A percentile compares a stretch with the other conserved stretches of the same genome.
These are phyloP conservation scores for Beauveria sp. DNA, from an alignment of 2,329 filamentous ascomycete genomes.

Conservation along the genomic window DNA sequence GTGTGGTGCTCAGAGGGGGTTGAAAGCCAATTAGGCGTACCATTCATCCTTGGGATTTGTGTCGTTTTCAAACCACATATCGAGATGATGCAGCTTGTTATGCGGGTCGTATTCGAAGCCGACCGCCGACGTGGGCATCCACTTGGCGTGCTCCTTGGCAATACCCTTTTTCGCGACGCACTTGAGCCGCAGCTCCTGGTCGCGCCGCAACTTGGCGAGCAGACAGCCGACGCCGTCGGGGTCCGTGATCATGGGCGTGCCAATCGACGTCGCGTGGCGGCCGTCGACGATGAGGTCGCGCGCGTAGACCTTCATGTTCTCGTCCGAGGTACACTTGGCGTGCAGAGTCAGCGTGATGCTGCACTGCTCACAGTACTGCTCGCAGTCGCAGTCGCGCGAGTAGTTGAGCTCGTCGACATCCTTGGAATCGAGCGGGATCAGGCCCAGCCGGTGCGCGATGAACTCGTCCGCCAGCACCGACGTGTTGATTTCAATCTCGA, in stretches of 20 bases:
- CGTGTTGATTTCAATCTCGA: slow-evolving; percentile 87
- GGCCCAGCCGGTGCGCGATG: slow-evolving; percentile 82
- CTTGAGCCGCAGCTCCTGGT: slow-evolving; percentile 81
- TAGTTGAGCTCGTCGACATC: slow-evolving; percentile 78
- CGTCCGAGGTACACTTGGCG: slow-evolving; percentile 75
- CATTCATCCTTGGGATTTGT: slow-evolving; percentile 75
- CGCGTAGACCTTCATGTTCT: slow-evolving; percentile 91
- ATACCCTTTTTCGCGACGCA: slow-evolving; percentile 98
- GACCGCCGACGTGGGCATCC: slow-evolving; percentile 86
- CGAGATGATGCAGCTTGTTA: slow-evolving; percentile 87
- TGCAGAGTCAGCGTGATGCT: slow-evolving; percentile 78
- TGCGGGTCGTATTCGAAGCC: slow-evolving; percentile 98
- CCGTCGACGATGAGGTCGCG: slow-evolving; percentile 72
- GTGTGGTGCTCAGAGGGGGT: no score
- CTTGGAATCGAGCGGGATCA: slow-evolving; percentile 80
- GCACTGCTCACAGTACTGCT: slow-evolving; percentile 89
- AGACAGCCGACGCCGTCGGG: slow-evolving; percentile 72
- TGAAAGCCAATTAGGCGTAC: slow-evolving; percentile 36
- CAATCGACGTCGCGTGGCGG: slow-evolving; percentile 66
- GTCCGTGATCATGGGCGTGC: slow-evolving; percentile 77
- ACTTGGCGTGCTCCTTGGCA: slow-evolving; percentile 97
- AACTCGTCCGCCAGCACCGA: slow-evolving; percentile 97
- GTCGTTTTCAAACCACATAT: slow-evolving; percentile 81
- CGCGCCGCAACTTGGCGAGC: slow-evolving; percentile 83
- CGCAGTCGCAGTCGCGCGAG: slow-evolving; percentile 92